These are phyloP conservation scores for Rhizopogon salebrosus DNA, from an alignment of 768 basidiomycete genomes.

Conservation along the genomic window DNA sequence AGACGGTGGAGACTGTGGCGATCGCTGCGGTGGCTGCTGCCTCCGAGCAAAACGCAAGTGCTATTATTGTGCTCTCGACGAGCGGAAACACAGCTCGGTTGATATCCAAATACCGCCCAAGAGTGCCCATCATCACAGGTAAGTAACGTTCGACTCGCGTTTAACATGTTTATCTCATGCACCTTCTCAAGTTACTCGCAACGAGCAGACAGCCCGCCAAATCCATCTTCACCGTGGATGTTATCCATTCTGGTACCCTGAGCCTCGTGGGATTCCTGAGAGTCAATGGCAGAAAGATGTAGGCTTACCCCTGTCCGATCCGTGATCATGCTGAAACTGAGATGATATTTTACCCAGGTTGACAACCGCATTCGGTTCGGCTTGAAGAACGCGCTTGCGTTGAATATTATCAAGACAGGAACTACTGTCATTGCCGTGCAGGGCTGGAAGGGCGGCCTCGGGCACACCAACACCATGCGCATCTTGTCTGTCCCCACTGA, in stretches of 20 bases:
- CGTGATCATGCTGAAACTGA: slow-evolving; percentile 7
- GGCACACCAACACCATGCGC: slow-evolving; percentile 90
- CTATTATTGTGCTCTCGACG: slow-evolving; percentile 94
- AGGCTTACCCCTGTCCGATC: slow-evolving; percentile 22
- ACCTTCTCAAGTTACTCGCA: slow-evolving; percentile 73
- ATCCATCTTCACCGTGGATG: slow-evolving; percentile 95
- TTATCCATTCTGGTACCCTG: slow-evolving; percentile 96
- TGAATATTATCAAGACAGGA: slow-evolving; percentile 86
- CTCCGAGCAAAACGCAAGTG: slow-evolving; percentile 89
- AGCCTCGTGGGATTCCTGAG: slow-evolving; percentile 82
- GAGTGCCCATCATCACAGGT: slow-evolving; percentile 94
- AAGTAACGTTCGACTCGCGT: slow-evolving; percentile 17
- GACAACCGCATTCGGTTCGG: slow-evolving; percentile 90
- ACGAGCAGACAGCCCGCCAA: slow-evolving; percentile 92
- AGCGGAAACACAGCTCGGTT: slow-evolving; percentile 95
- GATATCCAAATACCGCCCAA: slow-evolving; percentile 93
- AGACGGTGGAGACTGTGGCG: slow-evolving; percentile 93
- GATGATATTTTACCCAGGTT: slow-evolving; percentile 44
- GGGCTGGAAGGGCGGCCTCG: slow-evolving; percentile 98
- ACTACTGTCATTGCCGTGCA: slow-evolving; percentile 92
- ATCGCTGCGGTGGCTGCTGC: slow-evolving; percentile 95
- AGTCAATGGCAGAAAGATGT: slow-evolving; percentile 99
- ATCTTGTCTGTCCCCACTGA: slow-evolving; percentile 83
- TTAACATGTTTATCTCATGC: not conserved
- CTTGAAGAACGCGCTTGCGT: slow-evolving; percentile 71